A percentile compares a stretch with the other conserved stretches of the same genome.
These are phyloP conservation scores for Debaryomyces hansenii DNA, from an alignment of 805 yeast species.

Conservation along the genomic window DNA sequence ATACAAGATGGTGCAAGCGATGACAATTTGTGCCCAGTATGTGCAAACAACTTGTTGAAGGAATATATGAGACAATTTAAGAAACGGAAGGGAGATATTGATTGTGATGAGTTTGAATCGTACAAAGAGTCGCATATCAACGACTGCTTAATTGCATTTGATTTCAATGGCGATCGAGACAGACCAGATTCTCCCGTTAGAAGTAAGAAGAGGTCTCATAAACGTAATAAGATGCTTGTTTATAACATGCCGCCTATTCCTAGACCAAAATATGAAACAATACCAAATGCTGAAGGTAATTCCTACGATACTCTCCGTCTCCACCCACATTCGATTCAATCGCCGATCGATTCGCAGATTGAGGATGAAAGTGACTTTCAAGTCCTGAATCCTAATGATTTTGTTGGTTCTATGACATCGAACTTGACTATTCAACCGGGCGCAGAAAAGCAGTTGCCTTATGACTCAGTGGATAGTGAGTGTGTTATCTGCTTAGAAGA, in stretches of 20 bases:
- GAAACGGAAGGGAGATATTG: slow-evolving; percentile 8
- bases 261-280: slow-evolving; percentile 34
- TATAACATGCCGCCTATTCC: slow-evolving; percentile 58
- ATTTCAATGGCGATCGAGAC: slow-evolving; percentile 59
- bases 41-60: slow-evolving; percentile 31
- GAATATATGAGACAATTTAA: slow-evolving; percentile 17
- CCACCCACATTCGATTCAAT: slow-evolving; percentile 1
- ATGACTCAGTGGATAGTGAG: slow-evolving; percentile 55
- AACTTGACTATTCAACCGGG: slow-evolving; percentile 15
- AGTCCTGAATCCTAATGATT: neutral
- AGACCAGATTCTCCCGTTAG: slow-evolving; percentile 35
- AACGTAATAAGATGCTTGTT: slow-evolving; percentile 81
- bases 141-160: slow-evolving; percentile 68
- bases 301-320: slow-evolving; percentile 15
- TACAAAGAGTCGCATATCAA: slow-evolving; percentile 67
- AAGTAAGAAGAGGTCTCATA: slow-evolving; percentile 16
- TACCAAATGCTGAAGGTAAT: slow-evolving; percentile 16
- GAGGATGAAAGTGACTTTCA: slow-evolving; percentile 5
- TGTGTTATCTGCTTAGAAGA: slow-evolving; percentile 95
- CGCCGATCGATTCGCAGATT: neutral
- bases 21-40: slow-evolving; percentile 40
- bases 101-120: slow-evolving; percentile 26
- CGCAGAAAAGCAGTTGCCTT: slow-evolving; percentile 13
- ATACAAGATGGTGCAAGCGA: slow-evolving; percentile 28
- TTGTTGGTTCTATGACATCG: slow-evolving; percentile 21